Evolutionary conservation across 495 filamentous ascomycete genomes (phyloP).

Genomic region (Podospora conica): DNA sequence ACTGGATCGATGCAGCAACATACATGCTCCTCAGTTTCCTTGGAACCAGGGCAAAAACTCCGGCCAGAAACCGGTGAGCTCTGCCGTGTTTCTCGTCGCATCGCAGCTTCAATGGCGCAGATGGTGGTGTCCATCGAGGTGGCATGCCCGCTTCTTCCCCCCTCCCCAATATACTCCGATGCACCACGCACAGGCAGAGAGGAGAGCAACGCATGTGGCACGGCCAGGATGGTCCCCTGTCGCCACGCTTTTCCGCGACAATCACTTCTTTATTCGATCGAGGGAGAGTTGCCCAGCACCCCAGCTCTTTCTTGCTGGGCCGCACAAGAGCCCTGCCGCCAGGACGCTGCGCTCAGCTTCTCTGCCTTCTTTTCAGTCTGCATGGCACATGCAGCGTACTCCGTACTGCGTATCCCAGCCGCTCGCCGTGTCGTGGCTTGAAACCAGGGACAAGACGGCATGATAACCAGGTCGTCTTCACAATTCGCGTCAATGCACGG

Average conservation of each 20-base stretch:
- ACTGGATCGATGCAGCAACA: background rate
- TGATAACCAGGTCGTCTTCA: background rate
- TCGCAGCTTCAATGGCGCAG: background rate
- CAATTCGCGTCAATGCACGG: background rate
- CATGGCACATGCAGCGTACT: no score
- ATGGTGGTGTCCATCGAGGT: constrained; percentile 2
- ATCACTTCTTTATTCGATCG: constrained; percentile 2
- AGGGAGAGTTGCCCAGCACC: background rate
- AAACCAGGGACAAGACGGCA: background rate
- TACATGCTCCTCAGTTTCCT: background rate
- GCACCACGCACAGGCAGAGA: constrained; percentile 19
- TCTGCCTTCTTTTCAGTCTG: constrained; percentile 1
- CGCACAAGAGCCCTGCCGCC: background rate
- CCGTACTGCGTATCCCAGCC: constrained; percentile 1
- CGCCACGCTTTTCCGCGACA: constrained; percentile 16
- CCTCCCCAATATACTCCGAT: constrained; percentile 17
- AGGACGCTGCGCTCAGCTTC: background rate
- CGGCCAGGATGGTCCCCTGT: constrained; percentile 22
- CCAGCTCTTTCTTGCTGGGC: no score
- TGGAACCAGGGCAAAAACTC: background rate
- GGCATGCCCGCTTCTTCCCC: constrained; percentile 9
- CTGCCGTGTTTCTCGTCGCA: background rate
- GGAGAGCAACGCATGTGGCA: constrained; percentile 16
- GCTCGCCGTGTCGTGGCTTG: background rate
- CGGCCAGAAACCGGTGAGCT: background rate